phyloP scores from a whole-genome alignment of 371 early-diverging fungal genomes.

The Apophysomyces variabilis region DNA sequence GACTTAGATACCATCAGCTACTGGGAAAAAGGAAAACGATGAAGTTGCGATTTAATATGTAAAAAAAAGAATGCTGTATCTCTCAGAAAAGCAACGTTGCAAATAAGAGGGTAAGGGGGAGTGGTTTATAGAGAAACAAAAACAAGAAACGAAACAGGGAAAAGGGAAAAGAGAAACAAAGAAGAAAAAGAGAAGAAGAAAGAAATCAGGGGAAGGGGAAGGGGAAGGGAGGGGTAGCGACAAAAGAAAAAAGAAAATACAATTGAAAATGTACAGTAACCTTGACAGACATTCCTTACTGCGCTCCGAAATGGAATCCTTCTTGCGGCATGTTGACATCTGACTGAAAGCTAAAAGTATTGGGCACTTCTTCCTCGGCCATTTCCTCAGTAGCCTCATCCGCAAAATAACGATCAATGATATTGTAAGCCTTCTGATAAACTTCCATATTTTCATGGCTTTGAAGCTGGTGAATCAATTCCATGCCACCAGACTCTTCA shows the following conservation, averaged over 20 bases:
- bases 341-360: conserved; percentile 20
- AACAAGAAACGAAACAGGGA: conserved; percentile 5
- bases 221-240: conserved; percentile 7
- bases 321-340: conserved; percentile 26
- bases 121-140: not conserved
- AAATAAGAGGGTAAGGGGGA: conserved; percentile 1
- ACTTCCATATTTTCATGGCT: conserved; percentile 91
- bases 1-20: not conserved
- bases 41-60: conserved; percentile 7
- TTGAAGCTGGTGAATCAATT: conserved; percentile 90
- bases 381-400: conserved; percentile 82
- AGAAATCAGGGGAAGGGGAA: not conserved
- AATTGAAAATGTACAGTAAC: conserved; percentile 3
- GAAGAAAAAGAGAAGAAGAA: conserved; percentile 8
- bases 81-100: conserved; percentile 8
- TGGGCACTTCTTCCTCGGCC: conserved; percentile 21
- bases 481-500: conserved; percentile 95
- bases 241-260: conserved; percentile 7
- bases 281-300: conserved; percentile 6
- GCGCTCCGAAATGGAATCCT: conserved; percentile 28
- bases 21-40: not conserved
- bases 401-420: conserved; percentile 94
- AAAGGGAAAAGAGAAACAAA: conserved; percentile 6
- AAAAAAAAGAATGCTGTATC: conserved; percentile 3
- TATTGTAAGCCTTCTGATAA: conserved; percentile 92